Evolutionary conservation across 1,139 yeast genomes (phyloP).

Genomic region (Kazachstania sp.): DNA sequence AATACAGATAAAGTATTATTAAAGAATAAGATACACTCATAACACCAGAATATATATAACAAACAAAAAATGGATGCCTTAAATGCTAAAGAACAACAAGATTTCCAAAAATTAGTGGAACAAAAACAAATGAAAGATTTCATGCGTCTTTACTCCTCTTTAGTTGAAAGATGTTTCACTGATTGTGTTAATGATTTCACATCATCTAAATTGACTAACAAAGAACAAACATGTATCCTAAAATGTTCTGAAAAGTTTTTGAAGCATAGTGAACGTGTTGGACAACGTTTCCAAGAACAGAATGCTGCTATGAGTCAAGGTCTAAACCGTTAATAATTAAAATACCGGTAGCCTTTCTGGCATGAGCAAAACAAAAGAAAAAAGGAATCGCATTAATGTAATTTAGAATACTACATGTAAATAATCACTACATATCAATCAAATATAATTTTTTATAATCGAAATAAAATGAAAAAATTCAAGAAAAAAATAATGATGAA

Average conservation of each 20-base stretch:
- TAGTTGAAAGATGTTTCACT: slow-evolving; percentile 92
- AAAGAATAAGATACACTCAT: no score
- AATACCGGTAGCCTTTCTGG: no score
- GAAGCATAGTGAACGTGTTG: slow-evolving; percentile 97
- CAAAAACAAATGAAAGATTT: slow-evolving; percentile 98
- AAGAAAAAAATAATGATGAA: background rate
- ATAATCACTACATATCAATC: background rate
- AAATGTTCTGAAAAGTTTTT: slow-evolving; percentile 96
- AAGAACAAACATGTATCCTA: slow-evolving; percentile 77
- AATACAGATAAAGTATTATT: no score
- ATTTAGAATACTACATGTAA: slow-evolving; percentile 5
- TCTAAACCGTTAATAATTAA: slow-evolving; percentile 15
- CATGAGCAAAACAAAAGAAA: no score
- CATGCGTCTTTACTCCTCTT: slow-evolving; percentile 89
- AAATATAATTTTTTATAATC: background rate
- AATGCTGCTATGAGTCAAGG: slow-evolving; percentile 49
- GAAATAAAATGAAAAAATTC: background rate
- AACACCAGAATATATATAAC: background rate
- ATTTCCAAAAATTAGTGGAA: slow-evolving; percentile 89
- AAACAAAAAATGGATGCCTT: slow-evolving; percentile 56
- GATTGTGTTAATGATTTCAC: slow-evolving; percentile 99
- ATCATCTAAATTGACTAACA: slow-evolving; percentile 72
- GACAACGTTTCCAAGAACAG: slow-evolving; percentile 98
- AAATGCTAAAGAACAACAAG: slow-evolving; percentile 91
- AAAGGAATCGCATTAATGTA: background rate